Base-by-base conservation (phyloP, 2,329 filamentous ascomycete genomes). In the Aspergillus texensis region DNA sequence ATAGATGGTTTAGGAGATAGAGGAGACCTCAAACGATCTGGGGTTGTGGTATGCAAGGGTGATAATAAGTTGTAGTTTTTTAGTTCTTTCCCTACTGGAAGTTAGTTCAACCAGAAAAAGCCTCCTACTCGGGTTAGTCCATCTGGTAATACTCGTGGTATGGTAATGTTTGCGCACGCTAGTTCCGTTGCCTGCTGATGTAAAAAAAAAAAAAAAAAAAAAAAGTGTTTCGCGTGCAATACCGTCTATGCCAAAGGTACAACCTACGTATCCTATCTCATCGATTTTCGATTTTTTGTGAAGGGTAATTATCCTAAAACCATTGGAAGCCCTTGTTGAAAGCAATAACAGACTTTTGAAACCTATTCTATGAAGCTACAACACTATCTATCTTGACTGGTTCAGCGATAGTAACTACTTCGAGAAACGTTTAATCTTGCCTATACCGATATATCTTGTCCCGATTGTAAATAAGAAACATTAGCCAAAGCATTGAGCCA, bases 1-100 rank as follows among this genome's bases (percentile, higher is more conserved):
- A 60, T 59, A 28, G 32, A 46, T 55, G 53, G 58, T 32, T 50
- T 36, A 54, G 45, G 30, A 58, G 30, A 59, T 36, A 39, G 36
- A 32, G 43, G 24, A 43, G 36, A 57, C 34, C 55, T 43, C 36
- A 45, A 52, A 32, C 26, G 26, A 8, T 24, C 45, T 46, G 24
- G 45, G n/a, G 45, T 46, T 21, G 45, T 21, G 48, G 48, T 32
- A 52, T 52, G 48, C 48, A 52, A 52, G 48, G 48, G 46, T 50
- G 26, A 50, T 28, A 50, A 50, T 50, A 16, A 50, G 46, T 50
- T 50, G 46, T 52, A 52, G 26, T 52, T 32, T 57, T 45, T 41
- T 57, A 45, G 36, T 57, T 43, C 30, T 39, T 41, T 24, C 59
- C 41, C 43, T 56, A 26, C 54, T 53, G 26, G 16, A 30, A 52